Evolutionary conservation across 768 basidiomycete species (phyloP), one percentile per base, ranked within the genome.

Genomic region (Tulasnella sp.): DNA sequence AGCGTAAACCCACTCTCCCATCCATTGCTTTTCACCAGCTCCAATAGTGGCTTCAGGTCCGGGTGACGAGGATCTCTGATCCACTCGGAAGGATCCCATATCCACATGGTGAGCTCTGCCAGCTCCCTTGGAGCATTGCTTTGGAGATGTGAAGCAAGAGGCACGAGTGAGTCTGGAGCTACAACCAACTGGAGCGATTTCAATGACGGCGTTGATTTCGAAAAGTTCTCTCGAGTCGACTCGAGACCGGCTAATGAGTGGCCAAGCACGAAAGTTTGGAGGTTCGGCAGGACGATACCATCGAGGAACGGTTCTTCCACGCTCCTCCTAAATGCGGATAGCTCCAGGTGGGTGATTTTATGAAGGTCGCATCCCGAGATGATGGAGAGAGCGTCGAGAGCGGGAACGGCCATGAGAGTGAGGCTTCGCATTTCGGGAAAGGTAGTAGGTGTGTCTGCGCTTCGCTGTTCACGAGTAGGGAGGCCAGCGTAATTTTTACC

Each of bases 51-150:
- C 29, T 61, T n/a, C 29, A 61, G 57, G 29, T 29, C 7, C n/a
- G 57, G 57, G 57, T 61, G 57, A 7, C 29, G 2, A 23, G 57
- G 0, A 29, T 61, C 57, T 61, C 57, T 61, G 7, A 61, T 61
- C 57, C 57, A 61, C 23, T 61, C 57, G n/a, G 57, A 61, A 11
- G 57, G 57, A 61, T 61, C 57, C 57, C n/a, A 61, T 61, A 61
- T 61, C 57, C 57, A 61, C n/a, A 61, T 23, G 7, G 26, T 61
- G 26, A 61, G 57, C 57, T 61, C 57, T 9, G 26, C 57, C 57
- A 61, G 57, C n/a, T n/a, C 11, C n/a, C 9, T 29, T 1, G 57
- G 57, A 61, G 7, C 29, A 2, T 29, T 61, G 11, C 29, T 26
- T 13, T 23, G n/a, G 57, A 61, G n/a, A 29, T 61, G 57, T 9